Percentiles rank a stretch among this genome's conserved stretches.
These are phyloP conservation scores for Aphanomyces invadans DNA, from an alignment of 352 stramenopile species.

Conservation along the genomic window DNA sequence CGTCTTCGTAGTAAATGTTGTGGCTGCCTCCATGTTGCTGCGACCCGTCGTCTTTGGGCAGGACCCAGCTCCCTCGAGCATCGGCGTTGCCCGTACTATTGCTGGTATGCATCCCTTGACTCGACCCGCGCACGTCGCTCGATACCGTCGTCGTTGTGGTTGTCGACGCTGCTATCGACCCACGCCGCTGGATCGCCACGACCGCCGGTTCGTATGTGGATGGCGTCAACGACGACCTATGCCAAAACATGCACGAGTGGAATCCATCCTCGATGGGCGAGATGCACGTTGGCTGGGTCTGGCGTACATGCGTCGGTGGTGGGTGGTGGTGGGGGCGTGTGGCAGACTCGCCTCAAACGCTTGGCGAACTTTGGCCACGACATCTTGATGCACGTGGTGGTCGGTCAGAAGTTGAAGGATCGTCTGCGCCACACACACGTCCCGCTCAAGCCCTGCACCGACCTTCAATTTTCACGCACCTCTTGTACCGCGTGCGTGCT, in stretches of 20 bases:
- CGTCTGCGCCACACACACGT: background rate
- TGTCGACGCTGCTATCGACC: no score
- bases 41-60: conserved; percentile 1
- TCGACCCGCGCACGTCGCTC: background rate
- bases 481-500: background rate
- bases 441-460: background rate
- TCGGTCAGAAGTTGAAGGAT: conserved; percentile 5
- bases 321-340: background rate
- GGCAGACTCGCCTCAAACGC: background rate
- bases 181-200: no score
- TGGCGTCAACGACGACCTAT: background rate
- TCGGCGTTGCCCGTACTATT: background rate
- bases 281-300: background rate
- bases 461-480: background rate
- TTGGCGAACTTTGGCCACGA: conserved; percentile 7
- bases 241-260: background rate
- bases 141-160: background rate
- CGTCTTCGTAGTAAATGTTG: conserved; percentile 52
- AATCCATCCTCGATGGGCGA: background rate
- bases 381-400: background rate
- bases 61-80: conserved; percentile 22
- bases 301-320: background rate
- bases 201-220: background rate
- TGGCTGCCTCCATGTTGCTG: background rate
- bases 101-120: background rate